Conservation (phyloP, 805 yeast species). For the Schizosaccharomyces japonicus region DNA sequence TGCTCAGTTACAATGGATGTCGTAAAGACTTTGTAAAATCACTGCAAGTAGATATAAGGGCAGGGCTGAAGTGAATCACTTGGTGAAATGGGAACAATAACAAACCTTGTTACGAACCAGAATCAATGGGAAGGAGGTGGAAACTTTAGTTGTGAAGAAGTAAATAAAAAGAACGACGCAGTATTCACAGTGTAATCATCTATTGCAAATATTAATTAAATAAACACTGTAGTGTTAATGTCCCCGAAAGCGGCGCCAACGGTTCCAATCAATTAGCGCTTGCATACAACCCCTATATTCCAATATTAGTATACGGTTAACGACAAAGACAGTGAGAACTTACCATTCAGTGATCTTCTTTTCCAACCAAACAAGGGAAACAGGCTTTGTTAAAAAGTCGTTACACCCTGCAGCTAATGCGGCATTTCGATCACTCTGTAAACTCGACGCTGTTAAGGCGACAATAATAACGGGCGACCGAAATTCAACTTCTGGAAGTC, state of each 20-base stretch:
- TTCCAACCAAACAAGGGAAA: constrained; percentile 76
- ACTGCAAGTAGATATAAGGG: too few species aligned
- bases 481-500: constrained; percentile 34
- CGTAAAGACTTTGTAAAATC: too few species aligned
- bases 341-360: constrained; percentile 47
- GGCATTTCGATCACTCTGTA: constrained; percentile 61
- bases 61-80: too few species aligned
- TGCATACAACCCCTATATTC: constrained; percentile 99
- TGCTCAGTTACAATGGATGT: too few species aligned
- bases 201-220: background rate
- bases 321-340: too few species aligned
- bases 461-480: constrained; percentile 92
- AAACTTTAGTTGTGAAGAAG: background rate
- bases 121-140: too few species aligned
- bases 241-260: constrained; percentile 31
- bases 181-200: background rate
- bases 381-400: constrained; percentile 89
- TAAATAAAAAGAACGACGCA: background rate
- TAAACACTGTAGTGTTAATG: background rate
- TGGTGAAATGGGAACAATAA: too few species aligned
- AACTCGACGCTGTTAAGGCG: constrained; percentile 81
- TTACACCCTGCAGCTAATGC: constrained; percentile 95
- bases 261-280: constrained; percentile 82
- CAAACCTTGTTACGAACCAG: too few species aligned
- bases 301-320: constrained; percentile 15